Base-by-base conservation (phyloP, 139 green algal genomes). In the Edaphochlamys debaryana region DNA sequence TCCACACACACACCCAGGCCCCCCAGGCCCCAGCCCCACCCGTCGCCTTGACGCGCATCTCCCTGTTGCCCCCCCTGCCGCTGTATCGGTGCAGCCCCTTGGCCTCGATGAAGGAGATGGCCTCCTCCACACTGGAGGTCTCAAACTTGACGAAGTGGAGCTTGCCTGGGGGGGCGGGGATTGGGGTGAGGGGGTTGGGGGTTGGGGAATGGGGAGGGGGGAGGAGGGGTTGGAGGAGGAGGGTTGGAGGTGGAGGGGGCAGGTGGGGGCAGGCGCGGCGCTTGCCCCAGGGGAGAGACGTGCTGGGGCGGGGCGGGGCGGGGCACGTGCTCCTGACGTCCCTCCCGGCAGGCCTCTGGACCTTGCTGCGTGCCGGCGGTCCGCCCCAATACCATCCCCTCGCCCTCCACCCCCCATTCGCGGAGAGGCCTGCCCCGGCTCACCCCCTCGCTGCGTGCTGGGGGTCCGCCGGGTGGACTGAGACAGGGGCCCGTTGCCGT, bases 141-240 rank as follows among this genome's bases (percentile, higher is more conserved):
- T 99, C 96, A 93, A 99, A 99, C 89, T 99, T 99, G 25, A 98
- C 95, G 92, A 99, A 99, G 89, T 99, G 98, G 70, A 99, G 91
- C 62, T 87, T 84, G 22, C 90, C 90, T 93, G 84, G 30, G 17
- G 56, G 56, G 17, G 2, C 3, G 56, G 56, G 56, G 56, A 29
- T 23, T 6, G 4, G 1, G 25, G 56, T 23, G 56, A 4, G 17
- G 56, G 56, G 56, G 3, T 58, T 11, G 30, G 2, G 3, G 19
- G 56, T 29, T 29, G 25, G 9, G 60, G 5, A 32, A n/a, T n/a
- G n/a, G n/a, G 67, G 48, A 41, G 37, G 17, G 37, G 20, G 36
- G 42, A 9, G 45, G 48, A 36, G 30, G 62, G n/a, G 6, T 68
- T 29, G n/a, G 25, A 19, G 45, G 11, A 9, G 45, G 45, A 9